Evolutionary conservation across 2,329 filamentous ascomycete genomes (phyloP).

Genomic region (Zymoseptoria crescenta): DNA sequence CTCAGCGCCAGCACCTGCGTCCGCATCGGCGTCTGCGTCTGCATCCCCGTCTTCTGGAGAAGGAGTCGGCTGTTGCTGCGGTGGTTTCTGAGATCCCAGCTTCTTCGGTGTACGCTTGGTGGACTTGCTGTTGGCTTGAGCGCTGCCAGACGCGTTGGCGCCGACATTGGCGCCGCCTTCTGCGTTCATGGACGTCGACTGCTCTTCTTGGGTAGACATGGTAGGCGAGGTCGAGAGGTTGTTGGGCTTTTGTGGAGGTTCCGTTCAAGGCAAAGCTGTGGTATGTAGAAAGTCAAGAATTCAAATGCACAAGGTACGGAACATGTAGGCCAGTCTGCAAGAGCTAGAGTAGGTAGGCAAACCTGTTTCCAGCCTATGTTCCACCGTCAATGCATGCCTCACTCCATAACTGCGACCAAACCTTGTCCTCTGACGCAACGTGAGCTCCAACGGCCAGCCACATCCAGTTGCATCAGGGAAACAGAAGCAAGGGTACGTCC

Average conservation of each 20-base stretch:
- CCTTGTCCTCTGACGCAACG: conserved; percentile 18
- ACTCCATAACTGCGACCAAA: conserved; percentile 5
- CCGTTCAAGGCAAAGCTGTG: not conserved
- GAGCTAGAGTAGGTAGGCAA: conserved; percentile 10
- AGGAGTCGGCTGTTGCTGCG: conserved; percentile 43
- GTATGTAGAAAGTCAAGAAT: not conserved
- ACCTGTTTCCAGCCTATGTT: conserved; percentile 17
- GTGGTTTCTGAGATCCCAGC: conserved; percentile 39
- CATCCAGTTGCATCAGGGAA: conserved; percentile 19
- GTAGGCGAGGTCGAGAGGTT: conserved; percentile 3
- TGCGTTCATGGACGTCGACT: conserved; percentile 18
- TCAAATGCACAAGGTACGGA: conserved; percentile 4
- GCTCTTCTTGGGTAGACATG: conserved; percentile 20
- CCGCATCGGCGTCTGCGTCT: conserved; percentile 30
- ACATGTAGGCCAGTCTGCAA: conserved; percentile 8
- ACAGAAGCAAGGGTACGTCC: conserved; percentile 1
- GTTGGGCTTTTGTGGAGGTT: conserved; percentile 1
- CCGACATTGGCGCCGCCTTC: conserved; percentile 21
- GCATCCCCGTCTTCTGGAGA: conserved; percentile 38
- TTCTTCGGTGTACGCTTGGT: conserved; percentile 44
- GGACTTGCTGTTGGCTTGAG: conserved; percentile 31
- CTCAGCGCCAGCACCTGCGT: conserved; percentile 33
- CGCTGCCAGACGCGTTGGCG: conserved; percentile 24
- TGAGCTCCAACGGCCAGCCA: conserved; percentile 15
- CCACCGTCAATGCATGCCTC: conserved; percentile 6